A percentile compares a stretch with the other conserved stretches of the same genome.
phyloP scores from a whole-genome alignment of 1,284 basidiomycete species.

The Ceratobasidium sp. region DNA sequence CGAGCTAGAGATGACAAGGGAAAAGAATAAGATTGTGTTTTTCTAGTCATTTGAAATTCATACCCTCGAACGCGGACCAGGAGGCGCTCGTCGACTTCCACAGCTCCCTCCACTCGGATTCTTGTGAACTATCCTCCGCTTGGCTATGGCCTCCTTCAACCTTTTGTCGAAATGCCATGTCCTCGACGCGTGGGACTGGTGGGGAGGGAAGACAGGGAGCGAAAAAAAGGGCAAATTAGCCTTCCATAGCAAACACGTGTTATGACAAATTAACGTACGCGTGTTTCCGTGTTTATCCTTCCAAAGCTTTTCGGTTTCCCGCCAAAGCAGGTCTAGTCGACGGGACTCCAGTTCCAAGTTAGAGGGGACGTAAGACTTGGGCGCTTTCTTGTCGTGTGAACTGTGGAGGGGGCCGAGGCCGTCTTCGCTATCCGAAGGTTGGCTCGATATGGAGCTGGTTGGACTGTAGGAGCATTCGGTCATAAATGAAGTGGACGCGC shows the following conservation, averaged over 20 bases:
- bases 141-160: slow-evolving; percentile 5
- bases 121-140: slow-evolving; percentile 11
- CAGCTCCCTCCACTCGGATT: slow-evolving; percentile 36
- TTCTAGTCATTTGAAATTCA: slow-evolving; percentile 40
- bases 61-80: slow-evolving; percentile 38
- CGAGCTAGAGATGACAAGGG: slow-evolving; percentile 7
- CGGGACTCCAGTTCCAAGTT: slow-evolving; percentile 40
- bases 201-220: slow-evolving; percentile 27
- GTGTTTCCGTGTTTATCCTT: slow-evolving; percentile 41
- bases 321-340: slow-evolving; percentile 41
- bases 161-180: slow-evolving; percentile 39
- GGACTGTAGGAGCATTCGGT: slow-evolving; percentile 33
- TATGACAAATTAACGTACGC: slow-evolving; percentile 44
- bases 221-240: slow-evolving; percentile 41
- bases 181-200: slow-evolving; percentile 42
- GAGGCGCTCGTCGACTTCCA: slow-evolving; percentile 32
- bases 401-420: background rate
- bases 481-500: slow-evolving; percentile 38
- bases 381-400: slow-evolving; percentile 40
- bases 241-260: slow-evolving; percentile 41
- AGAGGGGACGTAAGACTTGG: slow-evolving; percentile 22
- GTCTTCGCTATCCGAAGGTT: slow-evolving; percentile 42
- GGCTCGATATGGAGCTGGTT: slow-evolving; percentile 35
- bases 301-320: slow-evolving; percentile 45
- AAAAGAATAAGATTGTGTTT: slow-evolving; percentile 11